Conservation (phyloP, 352 stramenopile species). For the Pythium coloratum region DNA sequence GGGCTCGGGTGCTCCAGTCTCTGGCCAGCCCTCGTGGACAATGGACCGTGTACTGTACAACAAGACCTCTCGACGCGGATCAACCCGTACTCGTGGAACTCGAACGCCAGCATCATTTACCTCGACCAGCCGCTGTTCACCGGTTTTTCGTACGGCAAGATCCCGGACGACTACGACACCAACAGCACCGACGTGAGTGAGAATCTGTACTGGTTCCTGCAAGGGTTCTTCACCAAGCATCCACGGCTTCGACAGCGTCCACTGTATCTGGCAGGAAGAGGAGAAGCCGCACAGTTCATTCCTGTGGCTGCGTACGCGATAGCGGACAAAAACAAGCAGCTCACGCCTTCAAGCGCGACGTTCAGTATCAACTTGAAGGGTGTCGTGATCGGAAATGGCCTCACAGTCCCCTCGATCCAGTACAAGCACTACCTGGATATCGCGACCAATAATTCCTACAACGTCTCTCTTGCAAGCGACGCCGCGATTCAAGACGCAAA, state of each 20-base stretch:
- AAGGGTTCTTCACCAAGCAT: constrained; percentile 62
- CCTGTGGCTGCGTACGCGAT: constrained; percentile 58
- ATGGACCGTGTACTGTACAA: constrained; percentile 60
- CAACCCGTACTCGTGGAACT: constrained; percentile 68
- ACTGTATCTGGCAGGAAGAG: constrained; percentile 70
- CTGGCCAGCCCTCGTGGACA: constrained; percentile 54
- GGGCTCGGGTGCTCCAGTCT: constrained; percentile 65
- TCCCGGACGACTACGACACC: constrained; percentile 36
- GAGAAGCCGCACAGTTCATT: constrained; percentile 70
- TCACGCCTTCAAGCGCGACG: not conserved
- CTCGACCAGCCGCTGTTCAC: constrained; percentile 67
- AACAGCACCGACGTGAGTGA: constrained; percentile 58
- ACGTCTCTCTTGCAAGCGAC: constrained; percentile 22
- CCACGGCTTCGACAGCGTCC: constrained; percentile 42
- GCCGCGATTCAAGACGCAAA: constrained; percentile 20
- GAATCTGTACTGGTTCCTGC: constrained; percentile 75
- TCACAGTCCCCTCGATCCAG: constrained; percentile 39
- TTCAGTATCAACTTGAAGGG: constrained; percentile 44
- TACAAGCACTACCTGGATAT: constrained; percentile 30
- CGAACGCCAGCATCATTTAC: constrained; percentile 69
- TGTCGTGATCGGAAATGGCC: constrained; percentile 60
- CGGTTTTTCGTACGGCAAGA: constrained; percentile 60
- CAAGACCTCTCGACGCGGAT: constrained; percentile 40
- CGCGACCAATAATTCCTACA: constrained; percentile 30
- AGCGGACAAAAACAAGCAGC: constrained; percentile 19